Evolutionary conservation across 148 eudicot species (phyloP), one percentile per base, ranked within the genome.

Genomic region (Rhododendron griersonianum): DNA sequence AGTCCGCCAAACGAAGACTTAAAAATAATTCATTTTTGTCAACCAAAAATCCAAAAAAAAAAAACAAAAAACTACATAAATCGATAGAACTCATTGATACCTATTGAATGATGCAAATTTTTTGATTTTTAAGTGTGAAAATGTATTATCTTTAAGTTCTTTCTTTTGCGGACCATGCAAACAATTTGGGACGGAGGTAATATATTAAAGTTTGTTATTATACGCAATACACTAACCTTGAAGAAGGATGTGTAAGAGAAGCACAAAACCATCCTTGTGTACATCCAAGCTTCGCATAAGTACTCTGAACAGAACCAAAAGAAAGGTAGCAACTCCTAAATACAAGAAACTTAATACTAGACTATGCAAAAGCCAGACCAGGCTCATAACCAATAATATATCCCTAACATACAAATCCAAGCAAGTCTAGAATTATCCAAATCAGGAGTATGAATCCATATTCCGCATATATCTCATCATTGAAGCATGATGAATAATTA

Each of bases 191-290:
- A 15, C 1, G 19, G 59, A 14, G 21, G 21, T 55, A 55, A 19
- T 5, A 14, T 5, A 73, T 28, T 5, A 79, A 57, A 13, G 51
- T 47, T n/a, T 25, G 47, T 7, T 44, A 7, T 7, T 0, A 51
- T 73, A 41, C 25, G 73, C 57, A 47, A 81, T 23, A 80, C 51
- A 90, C 98, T 92, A 82, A 96, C 99, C 85, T 92, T 84, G 94
- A 90, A 87, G 95, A 87, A 88, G 92, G 93, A 85, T 96, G 98
- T 82, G 85, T 59, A 55, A 92, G 98, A 67, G 99, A 91, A 85
- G 98, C 94, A 11, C 80, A 80, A 87, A 94, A 95, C 98, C 98
- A 95, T 87, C 99, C 99, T 88, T 96, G 99, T 33, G 95, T 87
- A 85, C 98, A 89, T 82, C 92, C 97, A 86, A 95, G 96, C 91